A percentile compares a stretch with the other conserved stretches of the same genome.
These are phyloP conservation scores for Naganishia sp. DNA, from an alignment of 1,284 basidiomycete genomes.

Conservation along the genomic window DNA sequence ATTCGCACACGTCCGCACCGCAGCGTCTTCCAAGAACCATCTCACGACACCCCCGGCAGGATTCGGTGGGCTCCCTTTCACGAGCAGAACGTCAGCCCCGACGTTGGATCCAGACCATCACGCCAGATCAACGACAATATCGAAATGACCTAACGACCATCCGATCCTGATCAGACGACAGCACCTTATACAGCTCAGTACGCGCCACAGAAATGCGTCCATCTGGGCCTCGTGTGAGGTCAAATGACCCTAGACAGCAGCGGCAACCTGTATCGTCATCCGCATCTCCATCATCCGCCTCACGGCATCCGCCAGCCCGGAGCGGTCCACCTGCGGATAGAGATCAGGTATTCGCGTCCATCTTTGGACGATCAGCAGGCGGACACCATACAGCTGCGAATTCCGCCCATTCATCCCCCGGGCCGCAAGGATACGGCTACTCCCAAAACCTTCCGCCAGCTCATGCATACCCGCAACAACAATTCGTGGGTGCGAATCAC, in stretches of 20 bases:
- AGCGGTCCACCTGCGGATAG: constrained; percentile 26
- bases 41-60: constrained; percentile 7
- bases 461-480: constrained; percentile 28
- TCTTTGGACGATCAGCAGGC: constrained; percentile 52
- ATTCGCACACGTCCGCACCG: not conserved
- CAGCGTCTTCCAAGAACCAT: not conserved
- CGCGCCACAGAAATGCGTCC: constrained; percentile 19
- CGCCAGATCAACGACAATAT: not conserved
- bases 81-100: not conserved
- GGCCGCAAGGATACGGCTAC: constrained; percentile 34
- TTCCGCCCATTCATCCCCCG: not conserved
- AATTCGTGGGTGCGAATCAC: constrained; percentile 10
- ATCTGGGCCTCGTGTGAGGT: constrained; percentile 23
- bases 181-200: not conserved
- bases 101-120: not conserved
- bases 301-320: constrained; percentile 14
- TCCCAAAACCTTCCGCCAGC: not conserved
- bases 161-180: not conserved
- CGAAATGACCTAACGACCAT: not conserved
- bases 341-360: constrained; percentile 53
- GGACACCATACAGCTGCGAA: constrained; percentile 44
- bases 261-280: constrained; percentile 1
- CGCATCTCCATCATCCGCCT: constrained; percentile 11
- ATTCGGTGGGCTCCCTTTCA: not conserved
- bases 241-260: constrained; percentile 23